Evolutionary conservation across 1,284 basidiomycete genomes (phyloP).

Genomic region (Melanopsichium pennsylvanicum): DNA sequence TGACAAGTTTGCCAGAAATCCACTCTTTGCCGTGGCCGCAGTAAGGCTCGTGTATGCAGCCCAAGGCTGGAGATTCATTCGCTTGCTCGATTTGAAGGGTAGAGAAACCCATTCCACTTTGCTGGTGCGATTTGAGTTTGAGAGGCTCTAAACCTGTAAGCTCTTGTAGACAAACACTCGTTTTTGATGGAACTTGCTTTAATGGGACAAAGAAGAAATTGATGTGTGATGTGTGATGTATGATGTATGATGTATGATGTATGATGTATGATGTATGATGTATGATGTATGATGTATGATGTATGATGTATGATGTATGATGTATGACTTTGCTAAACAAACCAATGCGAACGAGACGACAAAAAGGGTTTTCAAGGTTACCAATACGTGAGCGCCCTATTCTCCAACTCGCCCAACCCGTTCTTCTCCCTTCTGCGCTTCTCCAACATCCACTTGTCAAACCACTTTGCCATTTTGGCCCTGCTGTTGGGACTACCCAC

Average conservation of each 20-base stretch:
- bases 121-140: conserved; percentile 40
- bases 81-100: conserved; percentile 71
- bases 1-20: conserved; percentile 54
- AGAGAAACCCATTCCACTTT: conserved; percentile 68
- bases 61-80: conserved; percentile 69
- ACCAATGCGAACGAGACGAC: too few relatives aligned
- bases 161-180: not conserved
- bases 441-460: conserved; percentile 57
- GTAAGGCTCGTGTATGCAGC: conserved; percentile 33
- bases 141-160: conserved; percentile 9
- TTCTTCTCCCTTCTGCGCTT: conserved; percentile 36
- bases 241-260: too few relatives aligned
- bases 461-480: conserved; percentile 60
- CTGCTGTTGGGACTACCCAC: conserved; percentile 77
- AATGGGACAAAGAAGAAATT: not conserved
- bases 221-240: not conserved
- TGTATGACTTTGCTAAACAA: too few relatives aligned
- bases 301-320: too few relatives aligned
- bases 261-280: too few relatives aligned
- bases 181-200: too few relatives aligned
- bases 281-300: too few relatives aligned
- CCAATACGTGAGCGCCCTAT: conserved; percentile 44
- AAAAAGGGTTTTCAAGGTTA: too few relatives aligned
- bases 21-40: conserved; percentile 52
- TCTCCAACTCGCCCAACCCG: conserved; percentile 24